These are phyloP conservation scores for Cenchrus americanus DNA, from an alignment of 176 grass and related monocot genomes.

Conservation along the genomic window DNA sequence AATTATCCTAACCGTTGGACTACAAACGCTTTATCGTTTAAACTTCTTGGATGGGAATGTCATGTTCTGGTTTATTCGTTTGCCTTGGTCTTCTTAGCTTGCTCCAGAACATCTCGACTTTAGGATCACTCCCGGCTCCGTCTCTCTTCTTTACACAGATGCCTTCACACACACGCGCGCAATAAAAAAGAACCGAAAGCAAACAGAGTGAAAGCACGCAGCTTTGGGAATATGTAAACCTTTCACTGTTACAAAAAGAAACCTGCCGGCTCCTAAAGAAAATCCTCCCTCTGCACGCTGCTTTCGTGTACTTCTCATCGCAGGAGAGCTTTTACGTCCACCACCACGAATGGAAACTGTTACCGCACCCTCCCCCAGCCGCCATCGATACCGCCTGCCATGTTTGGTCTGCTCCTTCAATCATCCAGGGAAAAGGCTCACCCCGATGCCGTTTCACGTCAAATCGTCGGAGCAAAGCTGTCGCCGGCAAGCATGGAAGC, in stretches of 20 bases:
- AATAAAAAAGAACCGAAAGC: neutral
- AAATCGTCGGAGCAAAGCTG: neutral
- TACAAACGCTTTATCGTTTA: conserved; percentile 47
- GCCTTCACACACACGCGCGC: no score
- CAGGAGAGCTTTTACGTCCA: neutral
- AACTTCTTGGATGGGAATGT: no score
- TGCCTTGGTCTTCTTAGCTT: no score
- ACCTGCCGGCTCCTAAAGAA: conserved; percentile 10
- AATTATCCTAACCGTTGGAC: conserved; percentile 99
- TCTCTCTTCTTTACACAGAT: conserved; percentile 24
- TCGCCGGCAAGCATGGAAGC: neutral
- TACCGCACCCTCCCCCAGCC: neutral
- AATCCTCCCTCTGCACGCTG: neutral
- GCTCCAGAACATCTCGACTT: neutral
- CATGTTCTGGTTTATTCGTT: no score
- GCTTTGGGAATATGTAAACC: conserved; percentile 51
- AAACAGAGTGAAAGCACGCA: conserved; percentile 28
- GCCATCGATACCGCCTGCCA: neutral
- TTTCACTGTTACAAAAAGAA: conserved; percentile 58
- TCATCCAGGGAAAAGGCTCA: neutral
- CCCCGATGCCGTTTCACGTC: conserved; percentile 9
- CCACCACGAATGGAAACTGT: neutral
- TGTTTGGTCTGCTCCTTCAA: conserved; percentile 2
- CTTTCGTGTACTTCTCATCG: conserved; percentile 13
- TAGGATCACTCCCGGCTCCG: neutral